phyloP scores from a whole-genome alignment of 176 grass and related monocot genomes.

The Eragrostis nindensis region DNA sequence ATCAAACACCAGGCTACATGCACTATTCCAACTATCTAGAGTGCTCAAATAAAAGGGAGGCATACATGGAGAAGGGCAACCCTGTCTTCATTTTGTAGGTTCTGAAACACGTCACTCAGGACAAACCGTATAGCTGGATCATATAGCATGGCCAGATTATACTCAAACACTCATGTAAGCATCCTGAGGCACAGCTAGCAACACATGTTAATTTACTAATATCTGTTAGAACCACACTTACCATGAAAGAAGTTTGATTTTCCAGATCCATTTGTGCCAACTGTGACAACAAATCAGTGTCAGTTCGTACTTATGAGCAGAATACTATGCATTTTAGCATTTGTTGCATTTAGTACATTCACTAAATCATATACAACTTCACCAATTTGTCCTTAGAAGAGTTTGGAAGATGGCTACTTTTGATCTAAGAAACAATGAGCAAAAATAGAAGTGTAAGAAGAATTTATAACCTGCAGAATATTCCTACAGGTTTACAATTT shows the following conservation, averaged over 20 bases:
- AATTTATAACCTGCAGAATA: neutral
- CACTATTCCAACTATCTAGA: slow-evolving; percentile 17
- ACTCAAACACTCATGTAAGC: neutral
- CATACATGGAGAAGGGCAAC: slow-evolving; percentile 94
- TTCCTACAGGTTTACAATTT: neutral
- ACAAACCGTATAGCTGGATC: slow-evolving; percentile 95
- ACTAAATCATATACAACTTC: neutral
- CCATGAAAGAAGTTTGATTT: slow-evolving; percentile 99
- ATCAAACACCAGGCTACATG: slow-evolving; percentile 24
- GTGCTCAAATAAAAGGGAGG: slow-evolving; percentile 40
- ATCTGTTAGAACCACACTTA: slow-evolving; percentile 37
- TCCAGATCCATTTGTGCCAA: slow-evolving; percentile 98
- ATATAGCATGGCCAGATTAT: slow-evolving; percentile 29
- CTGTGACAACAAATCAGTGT: slow-evolving; percentile 54
- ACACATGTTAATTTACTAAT: neutral
- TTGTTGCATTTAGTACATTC: neutral
- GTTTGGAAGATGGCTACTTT: neutral
- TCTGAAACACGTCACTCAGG: slow-evolving; percentile 96
- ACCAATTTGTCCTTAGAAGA: slow-evolving; percentile 10
- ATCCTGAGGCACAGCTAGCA: neutral
- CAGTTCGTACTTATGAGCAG: slow-evolving; percentile 24
- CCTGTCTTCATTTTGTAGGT: slow-evolving; percentile 88
- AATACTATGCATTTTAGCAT: slow-evolving; percentile 11
- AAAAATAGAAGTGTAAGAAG: neutral
- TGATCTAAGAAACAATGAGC: neutral